A percentile compares a stretch with the other conserved stretches of the same genome.
phyloP scores from a whole-genome alignment of 164 flowering plant genomes.

The Cinnamomum chago region DNA sequence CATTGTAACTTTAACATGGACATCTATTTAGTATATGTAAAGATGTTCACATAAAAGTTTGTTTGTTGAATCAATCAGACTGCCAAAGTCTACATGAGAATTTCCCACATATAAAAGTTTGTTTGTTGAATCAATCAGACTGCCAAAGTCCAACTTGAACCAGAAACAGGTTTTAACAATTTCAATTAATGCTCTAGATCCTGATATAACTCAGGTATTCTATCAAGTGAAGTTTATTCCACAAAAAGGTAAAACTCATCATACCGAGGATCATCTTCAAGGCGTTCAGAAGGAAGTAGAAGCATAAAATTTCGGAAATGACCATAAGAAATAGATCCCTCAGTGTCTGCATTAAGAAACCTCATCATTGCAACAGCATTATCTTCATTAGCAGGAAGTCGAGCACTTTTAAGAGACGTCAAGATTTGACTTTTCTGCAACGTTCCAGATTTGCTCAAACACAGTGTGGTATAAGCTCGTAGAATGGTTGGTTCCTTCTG shows the following conservation, averaged over 20 bases:
- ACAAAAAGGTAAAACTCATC: slow-evolving; percentile 13
- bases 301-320: slow-evolving; percentile 97
- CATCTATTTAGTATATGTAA: not conserved
- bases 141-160: not conserved
- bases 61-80: not conserved
- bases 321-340: slow-evolving; percentile 91
- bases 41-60: not conserved
- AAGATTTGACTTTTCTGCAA: slow-evolving; percentile 84
- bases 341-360: slow-evolving; percentile 80
- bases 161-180: not conserved
- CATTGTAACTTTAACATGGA: not conserved
- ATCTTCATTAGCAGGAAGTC: slow-evolving; percentile 95
- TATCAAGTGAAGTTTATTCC: not conserved
- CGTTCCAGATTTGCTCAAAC: slow-evolving; percentile 96
- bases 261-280: slow-evolving; percentile 96
- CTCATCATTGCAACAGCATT: slow-evolving; percentile 98
- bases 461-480: slow-evolving; percentile 90
- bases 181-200: not conserved
- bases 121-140: too few relatives aligned
- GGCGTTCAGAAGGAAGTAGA: slow-evolving; percentile 87
- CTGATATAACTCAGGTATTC: not conserved
- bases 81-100: not conserved
- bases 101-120: too few relatives aligned
- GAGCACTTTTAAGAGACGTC: slow-evolving; percentile 81
- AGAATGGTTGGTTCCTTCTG: slow-evolving; percentile 97